Evolutionary conservation across 371 early-diverging fungal genomes (phyloP).

Genomic region (Mortierella sp.): DNA sequence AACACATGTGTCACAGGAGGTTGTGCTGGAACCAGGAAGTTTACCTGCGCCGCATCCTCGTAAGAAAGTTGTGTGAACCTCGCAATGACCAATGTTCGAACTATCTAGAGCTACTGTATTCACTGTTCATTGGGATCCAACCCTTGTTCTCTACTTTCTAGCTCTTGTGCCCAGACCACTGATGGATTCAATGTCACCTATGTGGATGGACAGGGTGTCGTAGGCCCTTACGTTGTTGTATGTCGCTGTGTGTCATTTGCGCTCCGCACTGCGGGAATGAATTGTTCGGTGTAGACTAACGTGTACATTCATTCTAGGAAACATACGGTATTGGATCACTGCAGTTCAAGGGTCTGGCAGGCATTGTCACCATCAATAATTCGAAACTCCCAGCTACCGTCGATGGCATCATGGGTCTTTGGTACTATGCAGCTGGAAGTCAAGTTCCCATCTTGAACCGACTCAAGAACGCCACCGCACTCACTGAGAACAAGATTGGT

Average conservation of each 20-base stretch:
- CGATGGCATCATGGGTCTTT: slow-evolving; percentile 50
- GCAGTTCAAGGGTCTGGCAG: slow-evolving; percentile 15
- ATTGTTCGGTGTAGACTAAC: too few species aligned
- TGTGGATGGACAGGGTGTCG: slow-evolving; percentile 27
- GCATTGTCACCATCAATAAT: slow-evolving; percentile 16
- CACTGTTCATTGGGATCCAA: background rate
- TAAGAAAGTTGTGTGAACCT: slow-evolving; percentile 8
- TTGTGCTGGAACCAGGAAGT: slow-evolving; percentile 9
- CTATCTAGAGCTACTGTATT: background rate
- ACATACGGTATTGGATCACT: slow-evolving; percentile 18
- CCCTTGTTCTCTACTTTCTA: background rate
- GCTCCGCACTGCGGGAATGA: too few species aligned
- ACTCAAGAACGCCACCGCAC: slow-evolving; percentile 13
- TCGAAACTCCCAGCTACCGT: slow-evolving; percentile 11
- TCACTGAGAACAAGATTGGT: slow-evolving; percentile 25
- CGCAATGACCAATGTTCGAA: background rate
- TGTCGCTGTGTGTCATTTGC: background rate
- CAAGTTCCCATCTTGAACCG: slow-evolving; percentile 35
- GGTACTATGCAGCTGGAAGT: slow-evolving; percentile 20
- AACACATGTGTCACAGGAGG: slow-evolving; percentile 4
- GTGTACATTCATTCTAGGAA: slow-evolving; percentile 12
- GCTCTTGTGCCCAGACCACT: slow-evolving; percentile 9
- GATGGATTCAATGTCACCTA: slow-evolving; percentile 19
- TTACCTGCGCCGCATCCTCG: slow-evolving; percentile 34
- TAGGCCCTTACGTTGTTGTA: slow-evolving; percentile 19